phyloP scores from a whole-genome alignment of 768 basidiomycete genomes.

The Cantharellus cinnabarinus region DNA sequence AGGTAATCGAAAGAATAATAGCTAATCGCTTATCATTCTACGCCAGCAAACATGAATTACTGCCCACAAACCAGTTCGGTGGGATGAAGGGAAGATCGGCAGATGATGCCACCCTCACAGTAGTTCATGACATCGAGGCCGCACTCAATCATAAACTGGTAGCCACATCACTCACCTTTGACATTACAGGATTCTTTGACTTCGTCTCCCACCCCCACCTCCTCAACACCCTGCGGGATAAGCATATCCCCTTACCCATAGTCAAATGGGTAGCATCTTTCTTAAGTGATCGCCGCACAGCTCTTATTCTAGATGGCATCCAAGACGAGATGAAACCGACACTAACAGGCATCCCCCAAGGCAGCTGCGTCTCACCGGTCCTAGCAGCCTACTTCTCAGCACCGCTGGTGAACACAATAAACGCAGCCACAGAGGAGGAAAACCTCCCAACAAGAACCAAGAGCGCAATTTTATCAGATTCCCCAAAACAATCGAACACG shows the following conservation, averaged over 20 bases:
- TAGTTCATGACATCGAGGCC: neutral
- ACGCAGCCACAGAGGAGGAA: neutral
- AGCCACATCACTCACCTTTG: slow-evolving; percentile 1
- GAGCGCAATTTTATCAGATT: neutral
- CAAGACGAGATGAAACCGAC: neutral
- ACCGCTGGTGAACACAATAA: neutral
- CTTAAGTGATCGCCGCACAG: neutral
- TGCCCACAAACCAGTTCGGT: neutral
- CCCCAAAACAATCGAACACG: neutral
- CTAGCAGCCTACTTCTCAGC: neutral
- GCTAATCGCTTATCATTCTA: slow-evolving; percentile 7
- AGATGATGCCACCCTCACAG: neutral
- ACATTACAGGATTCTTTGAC: slow-evolving; percentile 4
- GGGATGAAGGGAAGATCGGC: neutral
- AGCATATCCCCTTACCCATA: neutral
- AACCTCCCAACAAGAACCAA: neutral
- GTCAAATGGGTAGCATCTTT: neutral
- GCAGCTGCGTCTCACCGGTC: neutral
- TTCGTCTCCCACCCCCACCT: neutral
- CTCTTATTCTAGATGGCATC: neutral
- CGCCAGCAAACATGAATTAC: neutral
- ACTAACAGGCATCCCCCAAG: neutral
- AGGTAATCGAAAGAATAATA: slow-evolving; percentile 16
- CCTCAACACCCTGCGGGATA: neutral
- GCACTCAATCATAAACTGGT: neutral